Base-by-base conservation (phyloP, 306 rosid genomes). In the Cicer bijugum region DNA sequence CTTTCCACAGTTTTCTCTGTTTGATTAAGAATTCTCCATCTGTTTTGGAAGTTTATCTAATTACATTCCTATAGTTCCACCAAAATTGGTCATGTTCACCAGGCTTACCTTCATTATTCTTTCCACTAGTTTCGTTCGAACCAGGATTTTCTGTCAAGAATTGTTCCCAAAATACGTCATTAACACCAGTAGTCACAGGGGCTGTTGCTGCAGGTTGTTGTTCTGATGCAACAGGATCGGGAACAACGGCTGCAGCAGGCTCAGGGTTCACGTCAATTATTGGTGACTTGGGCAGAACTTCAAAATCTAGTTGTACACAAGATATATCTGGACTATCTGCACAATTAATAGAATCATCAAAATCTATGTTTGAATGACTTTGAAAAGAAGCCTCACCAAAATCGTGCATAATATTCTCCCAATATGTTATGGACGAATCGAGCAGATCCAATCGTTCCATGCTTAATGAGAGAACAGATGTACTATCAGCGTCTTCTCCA, bases 101-200 rank as follows among this genome's bases (percentile, higher is more conserved):
- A 35, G 81, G 74, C 46, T 50, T 85, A 82, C 42, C 83, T 59
- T 86, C 91, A 48, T 78, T 84, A 37, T 45, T 81, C 72, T 69
- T 74, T 62, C 62, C 62, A 73, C 80, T 83, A n/a, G 76, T 57
- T 19, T 88, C 91, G 12, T 82, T 57, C 2, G 91, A 84, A 66
- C 89, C 97, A 19, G 97, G 93, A 84, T 86, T 84, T 86, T 93
- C 98, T 1, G 92, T 89, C 88, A 93, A 88, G 81, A 88, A 91
- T 67, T 86, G 92, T 70, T 91, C 89, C 97, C 98, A 93, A 70
- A 91, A 93, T 15, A 78, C 45, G 14, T 89, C 96, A 83, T 89
- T 93, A 45, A 69, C 86, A 58, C 93, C 90, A 3, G 86, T 75
- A 20, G 84, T 59, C 39, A 60, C 77, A 8, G 80, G 43, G 37